Evolutionary conservation across 805 yeast species (phyloP), one percentile per base, ranked within the genome.

Genomic region (Suhomyces kilbournensis): DNA sequence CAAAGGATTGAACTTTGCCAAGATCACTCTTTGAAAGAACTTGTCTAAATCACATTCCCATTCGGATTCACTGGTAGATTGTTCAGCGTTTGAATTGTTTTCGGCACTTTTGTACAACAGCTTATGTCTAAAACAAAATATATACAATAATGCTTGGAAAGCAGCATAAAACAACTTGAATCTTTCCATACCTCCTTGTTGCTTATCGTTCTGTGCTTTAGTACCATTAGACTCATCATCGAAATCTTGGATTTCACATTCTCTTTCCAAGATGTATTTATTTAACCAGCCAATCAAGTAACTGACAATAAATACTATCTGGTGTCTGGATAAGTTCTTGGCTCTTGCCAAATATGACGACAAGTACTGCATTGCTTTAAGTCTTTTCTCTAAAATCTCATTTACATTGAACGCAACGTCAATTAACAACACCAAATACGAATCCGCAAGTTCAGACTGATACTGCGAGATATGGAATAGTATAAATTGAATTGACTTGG

Each of bases 271-370:
- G 32, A 92, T 85, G 65, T 86, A 93, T 57, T 86, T 81, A 59
- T 86, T 83, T 56, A 93, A 72, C 97, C 97, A 93, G 22, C 86
- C 85, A 22, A 87, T 81, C 42, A 93, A 74, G 65, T 89, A 90
- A 53, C 89, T 82, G n/a, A 90, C 81, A 14, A 94, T 92, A 66
- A 88, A 88, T 7, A 86, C 77, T 19, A 94, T 78, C 68, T 93
- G 97, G 38, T 82, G 77, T 49, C 81, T 81, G 1, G 88, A 75
- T 26, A 93, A 74, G 42, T 81, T 80, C 56, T 84, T 83, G 9
- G 96, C 96, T 51, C 99, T 80, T 1, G 98, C 94, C 53, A 93
- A 82, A 63, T 85, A 93, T 2, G 97, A 90, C 1, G 97, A 85
- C 51, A 93, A 78, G 66, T 94, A 93, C 69, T 94, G 98, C 80